These are phyloP conservation scores for Phycomyces blakesleeanus DNA, from an alignment of 192 early-diverging fungal species.

Conservation along the genomic window DNA sequence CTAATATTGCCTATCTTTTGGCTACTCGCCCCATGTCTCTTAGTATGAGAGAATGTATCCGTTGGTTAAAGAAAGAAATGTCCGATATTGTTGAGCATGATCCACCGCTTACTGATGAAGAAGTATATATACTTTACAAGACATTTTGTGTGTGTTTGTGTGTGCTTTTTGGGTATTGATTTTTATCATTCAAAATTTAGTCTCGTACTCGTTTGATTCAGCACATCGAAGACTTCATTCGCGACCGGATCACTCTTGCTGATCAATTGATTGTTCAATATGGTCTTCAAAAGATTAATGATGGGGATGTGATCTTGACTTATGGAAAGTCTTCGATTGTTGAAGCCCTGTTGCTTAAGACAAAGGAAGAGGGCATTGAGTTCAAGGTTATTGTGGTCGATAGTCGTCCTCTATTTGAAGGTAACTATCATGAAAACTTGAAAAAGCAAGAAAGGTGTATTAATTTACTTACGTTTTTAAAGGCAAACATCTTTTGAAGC, in stretches of 20 bases:
- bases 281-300: constrained; percentile 80
- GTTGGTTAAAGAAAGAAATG: constrained; percentile 86
- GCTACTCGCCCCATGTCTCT: constrained; percentile 83
- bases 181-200: too few relatives aligned
- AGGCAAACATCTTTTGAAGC: constrained; percentile 64
- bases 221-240: constrained; percentile 85
- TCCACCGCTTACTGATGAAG: constrained; percentile 77
- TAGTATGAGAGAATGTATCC: constrained; percentile 91
- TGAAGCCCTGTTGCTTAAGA: constrained; percentile 67
- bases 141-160: background rate
- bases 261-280: constrained; percentile 74
- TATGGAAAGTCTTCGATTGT: constrained; percentile 94
- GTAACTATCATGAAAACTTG: constrained; percentile 34
- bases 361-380: constrained; percentile 65
- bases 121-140: constrained; percentile 51
- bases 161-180: background rate
- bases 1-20: constrained; percentile 88
- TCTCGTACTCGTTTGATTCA: constrained; percentile 64
- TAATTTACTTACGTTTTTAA: background rate
- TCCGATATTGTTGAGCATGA: constrained; percentile 71
- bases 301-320: constrained; percentile 89
- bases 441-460: too few relatives aligned
- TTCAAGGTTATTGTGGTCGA: constrained; percentile 95
- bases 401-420: constrained; percentile 84
- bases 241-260: constrained; percentile 84